phyloP scores from a whole-genome alignment of 78 protist species.

The Tieghemostelium lacteum region DNA sequence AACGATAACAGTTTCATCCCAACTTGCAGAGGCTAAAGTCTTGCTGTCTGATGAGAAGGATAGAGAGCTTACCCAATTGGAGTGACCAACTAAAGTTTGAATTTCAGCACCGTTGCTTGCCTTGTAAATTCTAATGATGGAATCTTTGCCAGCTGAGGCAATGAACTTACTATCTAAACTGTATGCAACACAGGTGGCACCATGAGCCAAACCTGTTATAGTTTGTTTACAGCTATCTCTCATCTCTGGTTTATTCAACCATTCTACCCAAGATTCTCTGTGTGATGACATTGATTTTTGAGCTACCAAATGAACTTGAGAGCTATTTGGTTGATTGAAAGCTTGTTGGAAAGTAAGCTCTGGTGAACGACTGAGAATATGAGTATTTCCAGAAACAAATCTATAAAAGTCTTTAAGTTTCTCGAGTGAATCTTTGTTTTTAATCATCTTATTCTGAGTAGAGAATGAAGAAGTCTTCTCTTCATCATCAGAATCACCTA shows the following conservation, averaged over 20 bases:
- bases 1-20: constrained; percentile 68
- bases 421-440: constrained; percentile 7
- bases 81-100: constrained; percentile 59
- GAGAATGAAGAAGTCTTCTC: neutral
- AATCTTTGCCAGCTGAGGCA: constrained; percentile 60
- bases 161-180: constrained; percentile 49
- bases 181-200: constrained; percentile 46
- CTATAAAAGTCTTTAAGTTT: constrained; percentile 49
- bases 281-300: neutral
- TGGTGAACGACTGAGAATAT: constrained; percentile 60
- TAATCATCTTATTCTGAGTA: constrained; percentile 12
- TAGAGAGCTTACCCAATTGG: constrained; percentile 56
- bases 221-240: constrained; percentile 64
- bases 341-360: constrained; percentile 83
- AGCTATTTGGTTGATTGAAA: constrained; percentile 70
- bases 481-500: constrained; percentile 22
- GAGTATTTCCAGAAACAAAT: constrained; percentile 43
- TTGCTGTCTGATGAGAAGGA: constrained; percentile 75
- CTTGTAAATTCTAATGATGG: constrained; percentile 39
- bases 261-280: constrained; percentile 62
- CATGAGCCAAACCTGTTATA: constrained; percentile 59
- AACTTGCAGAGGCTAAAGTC: constrained; percentile 61
- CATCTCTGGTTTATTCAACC: constrained; percentile 77
- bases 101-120: constrained; percentile 65
- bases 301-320: constrained; percentile 29